phyloP scores from a whole-genome alignment of 345 rosid genomes.

The Linum lewisii region DNA sequence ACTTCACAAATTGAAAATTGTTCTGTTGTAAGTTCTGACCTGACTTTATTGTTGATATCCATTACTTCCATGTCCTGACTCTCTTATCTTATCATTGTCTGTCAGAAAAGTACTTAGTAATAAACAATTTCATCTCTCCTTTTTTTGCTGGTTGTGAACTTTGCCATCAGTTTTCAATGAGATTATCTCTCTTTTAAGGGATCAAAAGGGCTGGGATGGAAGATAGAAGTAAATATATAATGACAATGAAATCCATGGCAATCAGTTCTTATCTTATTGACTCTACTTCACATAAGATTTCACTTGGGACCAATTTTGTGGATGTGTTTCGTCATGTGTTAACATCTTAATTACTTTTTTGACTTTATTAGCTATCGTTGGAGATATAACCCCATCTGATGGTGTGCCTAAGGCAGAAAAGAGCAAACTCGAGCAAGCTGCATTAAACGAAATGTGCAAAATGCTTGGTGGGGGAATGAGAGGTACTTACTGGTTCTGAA shows the following conservation, averaged over 20 bases:
- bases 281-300: not conserved
- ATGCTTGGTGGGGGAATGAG: slow-evolving; percentile 27
- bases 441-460: slow-evolving; percentile 22
- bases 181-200: no score
- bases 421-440: slow-evolving; percentile 22
- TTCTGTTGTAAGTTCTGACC: no score
- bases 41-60: no score
- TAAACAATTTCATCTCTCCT: no score
- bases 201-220: no score
- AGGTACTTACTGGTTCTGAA: slow-evolving; percentile 8
- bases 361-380: slow-evolving; percentile 23
- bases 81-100: no score
- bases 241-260: not conserved
- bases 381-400: slow-evolving; percentile 29
- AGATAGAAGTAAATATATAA: no score
- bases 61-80: no score
- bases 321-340: slow-evolving; percentile 3
- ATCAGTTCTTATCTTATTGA: not conserved
- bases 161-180: no score
- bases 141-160: no score
- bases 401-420: slow-evolving; percentile 27
- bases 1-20: no score
- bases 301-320: not conserved
- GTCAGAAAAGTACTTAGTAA: no score
- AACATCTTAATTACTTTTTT: slow-evolving; percentile 14